Conservation (phyloP, 2,329 filamentous ascomycete genomes). For the Monosporascus ibericus region DNA sequence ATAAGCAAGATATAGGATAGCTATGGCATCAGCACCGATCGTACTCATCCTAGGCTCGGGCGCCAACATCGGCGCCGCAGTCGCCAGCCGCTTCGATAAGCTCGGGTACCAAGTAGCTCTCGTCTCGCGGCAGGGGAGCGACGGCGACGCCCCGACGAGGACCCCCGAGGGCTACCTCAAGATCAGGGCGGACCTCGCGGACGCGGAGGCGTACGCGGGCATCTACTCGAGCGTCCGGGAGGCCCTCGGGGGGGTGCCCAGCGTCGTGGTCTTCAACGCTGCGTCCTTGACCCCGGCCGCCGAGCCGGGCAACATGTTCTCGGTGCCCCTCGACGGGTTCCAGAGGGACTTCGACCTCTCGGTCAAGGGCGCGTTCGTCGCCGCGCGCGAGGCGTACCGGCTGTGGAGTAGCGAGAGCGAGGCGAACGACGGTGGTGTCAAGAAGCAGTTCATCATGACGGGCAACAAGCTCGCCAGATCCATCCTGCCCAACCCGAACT, state of each 20-base stretch:
- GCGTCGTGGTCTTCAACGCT: constrained; percentile 1
- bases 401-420: not conserved
- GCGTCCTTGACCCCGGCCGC: not conserved
- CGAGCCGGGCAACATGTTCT: constrained; percentile 2
- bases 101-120: constrained; percentile 4
- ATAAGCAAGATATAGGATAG: too few species aligned
- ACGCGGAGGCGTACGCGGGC: not conserved
- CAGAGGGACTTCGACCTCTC: not conserved
- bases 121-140: constrained; percentile 1
- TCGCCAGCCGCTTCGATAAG: not conserved
- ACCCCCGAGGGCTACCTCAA: constrained; percentile 1
- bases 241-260: not conserved
- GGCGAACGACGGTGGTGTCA: not conserved
- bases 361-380: constrained; percentile 1
- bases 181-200: constrained; percentile 1
- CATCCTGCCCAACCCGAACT: not conserved
- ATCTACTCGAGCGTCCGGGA: not conserved
- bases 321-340: not conserved
- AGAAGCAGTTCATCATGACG: constrained; percentile 1
- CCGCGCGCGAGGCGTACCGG: constrained; percentile 1
- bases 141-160: not conserved
- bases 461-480: not conserved
- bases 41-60: constrained; percentile 3
- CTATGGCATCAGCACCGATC: not conserved
- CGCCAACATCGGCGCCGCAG: constrained; percentile 1